Evolutionary conservation across 2,329 filamentous ascomycete species (phyloP).

Genomic region (Emergomyces pasteurianus): DNA sequence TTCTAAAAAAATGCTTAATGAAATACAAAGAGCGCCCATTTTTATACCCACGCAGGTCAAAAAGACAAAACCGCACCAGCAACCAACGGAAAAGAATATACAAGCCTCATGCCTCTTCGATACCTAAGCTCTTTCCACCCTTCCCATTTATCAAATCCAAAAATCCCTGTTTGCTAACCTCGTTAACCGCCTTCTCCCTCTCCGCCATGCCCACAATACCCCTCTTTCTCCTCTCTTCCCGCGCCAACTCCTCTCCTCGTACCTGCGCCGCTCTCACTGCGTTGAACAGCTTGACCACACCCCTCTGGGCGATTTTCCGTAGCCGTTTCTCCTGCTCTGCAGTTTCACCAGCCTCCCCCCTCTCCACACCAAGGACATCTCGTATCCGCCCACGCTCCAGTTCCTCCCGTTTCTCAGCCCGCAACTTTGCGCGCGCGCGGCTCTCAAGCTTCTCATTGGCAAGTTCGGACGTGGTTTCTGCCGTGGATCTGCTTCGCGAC

Average conservation of each 20-base stretch:
- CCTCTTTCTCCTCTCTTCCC: slow-evolving; percentile 52
- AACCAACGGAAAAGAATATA: slow-evolving; percentile 18
- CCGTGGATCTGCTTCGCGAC: slow-evolving; percentile 64
- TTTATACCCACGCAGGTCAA: not conserved
- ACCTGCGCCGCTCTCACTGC: slow-evolving; percentile 88
- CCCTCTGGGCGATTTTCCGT: slow-evolving; percentile 78
- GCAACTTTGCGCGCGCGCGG: slow-evolving; percentile 66
- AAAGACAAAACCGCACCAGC: slow-evolving; percentile 6
- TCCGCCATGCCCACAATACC: slow-evolving; percentile 68
- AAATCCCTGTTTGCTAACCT: slow-evolving; percentile 97
- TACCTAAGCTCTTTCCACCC: slow-evolving; percentile 39
- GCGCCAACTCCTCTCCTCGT: slow-evolving; percentile 65
- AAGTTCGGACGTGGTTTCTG: slow-evolving; percentile 58
- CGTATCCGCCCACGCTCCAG: slow-evolving; percentile 78
- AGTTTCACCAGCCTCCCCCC: slow-evolving; percentile 40
- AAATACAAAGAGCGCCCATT: not conserved
- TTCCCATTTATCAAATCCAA: slow-evolving; percentile 67
- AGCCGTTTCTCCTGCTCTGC: slow-evolving; percentile 65
- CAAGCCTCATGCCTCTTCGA: slow-evolving; percentile 29
- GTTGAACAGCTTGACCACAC: slow-evolving; percentile 94
- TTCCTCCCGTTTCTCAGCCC: slow-evolving; percentile 66
- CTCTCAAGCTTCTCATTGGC: slow-evolving; percentile 68
- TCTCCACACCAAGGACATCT: slow-evolving; percentile 62
- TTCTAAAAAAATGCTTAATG: not conserved
- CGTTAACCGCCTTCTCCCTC: slow-evolving; percentile 77